These are phyloP conservation scores for Sporothrix pallida DNA, from an alignment of 2,329 filamentous ascomycete genomes.

Conservation along the genomic window DNA sequence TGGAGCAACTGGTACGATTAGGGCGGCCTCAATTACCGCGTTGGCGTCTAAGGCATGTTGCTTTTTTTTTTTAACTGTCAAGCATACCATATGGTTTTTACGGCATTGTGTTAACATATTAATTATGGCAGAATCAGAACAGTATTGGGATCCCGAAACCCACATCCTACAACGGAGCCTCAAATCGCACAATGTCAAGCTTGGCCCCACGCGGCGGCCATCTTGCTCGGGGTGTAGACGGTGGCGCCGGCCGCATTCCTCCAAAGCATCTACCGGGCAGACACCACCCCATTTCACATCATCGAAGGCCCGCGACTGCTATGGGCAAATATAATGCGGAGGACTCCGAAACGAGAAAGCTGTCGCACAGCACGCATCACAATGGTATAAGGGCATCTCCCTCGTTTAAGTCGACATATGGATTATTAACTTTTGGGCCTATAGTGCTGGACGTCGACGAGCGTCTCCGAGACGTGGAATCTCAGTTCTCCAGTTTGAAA, in stretches of 20 bases:
- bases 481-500: constrained; percentile 73
- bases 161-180: background rate
- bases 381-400: constrained; percentile 50
- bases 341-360: constrained; percentile 40
- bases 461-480: constrained; percentile 77
- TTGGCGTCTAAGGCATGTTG: constrained; percentile 33
- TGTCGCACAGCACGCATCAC: constrained; percentile 40
- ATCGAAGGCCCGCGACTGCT: constrained; percentile 50
- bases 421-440: constrained; percentile 63
- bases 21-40: constrained; percentile 46
- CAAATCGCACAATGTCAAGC: constrained; percentile 32
- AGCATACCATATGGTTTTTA: too few species aligned
- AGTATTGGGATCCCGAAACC: constrained; percentile 5
- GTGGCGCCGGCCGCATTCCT: constrained; percentile 56
- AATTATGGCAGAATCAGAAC: background rate
- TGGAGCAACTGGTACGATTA: constrained; percentile 49
- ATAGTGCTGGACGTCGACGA: constrained; percentile 81
- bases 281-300: constrained; percentile 46
- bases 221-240: constrained; percentile 64
- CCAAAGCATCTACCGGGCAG: constrained; percentile 56
- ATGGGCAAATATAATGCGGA: constrained; percentile 42
- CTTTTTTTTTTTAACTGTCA: background rate
- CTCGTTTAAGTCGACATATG: constrained; percentile 43
- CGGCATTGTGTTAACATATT: too few species aligned
- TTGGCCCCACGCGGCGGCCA: constrained; percentile 47